Base-by-base conservation (phyloP, 208 protist species). In the Blechomonas ayalai region DNA sequence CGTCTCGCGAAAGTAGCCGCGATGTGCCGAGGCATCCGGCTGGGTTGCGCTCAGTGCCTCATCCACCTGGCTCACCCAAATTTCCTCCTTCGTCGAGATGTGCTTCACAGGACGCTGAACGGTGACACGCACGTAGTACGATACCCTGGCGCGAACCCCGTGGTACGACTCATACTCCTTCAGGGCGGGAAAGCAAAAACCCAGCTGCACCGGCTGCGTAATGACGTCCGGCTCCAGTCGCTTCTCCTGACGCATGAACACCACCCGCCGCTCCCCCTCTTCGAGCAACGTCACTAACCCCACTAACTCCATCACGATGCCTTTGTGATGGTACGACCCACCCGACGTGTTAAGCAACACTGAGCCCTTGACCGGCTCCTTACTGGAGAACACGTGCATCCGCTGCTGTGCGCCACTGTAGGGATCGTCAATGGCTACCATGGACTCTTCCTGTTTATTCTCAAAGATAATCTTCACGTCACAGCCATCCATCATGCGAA, bases 111-210 rank as follows among this genome's bases (percentile, higher is more conserved):
- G 52, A 7, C 79, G 73, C 42, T 63, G 50, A 9, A 92, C 67
- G 1, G 70, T 83, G 1, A 72, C 67, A 18, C 68, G 66, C 5
- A 95, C 39, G 40, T 53, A 55, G 62, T 95, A 95, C 33, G 33
- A 42, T 15, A 95, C 87, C 12, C 42, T 48, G 25, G 67, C 82
- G 45, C 69, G 73, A 24, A 80, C 51, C 12, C 87, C 87, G 8
- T 71, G 66, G 52, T 91, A 95, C 10, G 82, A 92, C 55, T 95
- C 87, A 52, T 88, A 73, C 50, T 61, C 48, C 59, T 88, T 91
- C n/a, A 47, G 37, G 0, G 63, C 80, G 8, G 69, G 49, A 56
- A 95, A 95, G 36, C 46, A 29, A 50, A 95, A 95, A 49, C 78
- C 65, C 37, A 92, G 60, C 10, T 48, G 33, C 3, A 70, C 77